phyloP scores from a whole-genome alignment of 2,329 filamentous ascomycete species.

The Fusarium metavorans region DNA sequence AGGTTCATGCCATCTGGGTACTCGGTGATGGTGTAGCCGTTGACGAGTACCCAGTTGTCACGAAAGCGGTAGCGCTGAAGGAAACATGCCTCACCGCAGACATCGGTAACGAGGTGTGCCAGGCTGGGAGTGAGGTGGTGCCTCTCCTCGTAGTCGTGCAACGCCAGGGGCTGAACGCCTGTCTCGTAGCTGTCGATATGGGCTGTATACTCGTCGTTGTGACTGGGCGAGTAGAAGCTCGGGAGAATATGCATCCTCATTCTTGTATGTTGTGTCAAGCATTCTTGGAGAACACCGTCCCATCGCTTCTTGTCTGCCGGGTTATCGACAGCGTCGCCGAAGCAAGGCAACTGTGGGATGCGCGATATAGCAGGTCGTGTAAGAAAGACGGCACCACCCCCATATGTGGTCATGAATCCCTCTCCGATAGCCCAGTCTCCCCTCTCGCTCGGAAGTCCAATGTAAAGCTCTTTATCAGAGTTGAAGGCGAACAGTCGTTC shows the following conservation, averaged over 20 bases:
- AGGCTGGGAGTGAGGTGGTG: constrained; percentile 55
- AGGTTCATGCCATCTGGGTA: constrained; percentile 54
- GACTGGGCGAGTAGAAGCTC: constrained; percentile 55
- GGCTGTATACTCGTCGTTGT: constrained; percentile 46
- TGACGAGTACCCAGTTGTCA: constrained; percentile 61
- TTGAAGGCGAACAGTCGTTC: constrained; percentile 52
- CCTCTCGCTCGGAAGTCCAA: constrained; percentile 59
- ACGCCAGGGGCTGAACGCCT: constrained; percentile 54
- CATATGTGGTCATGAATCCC: constrained; percentile 55
- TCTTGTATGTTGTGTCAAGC: constrained; percentile 51
- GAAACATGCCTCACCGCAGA: constrained; percentile 60
- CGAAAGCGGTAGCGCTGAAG: constrained; percentile 60
- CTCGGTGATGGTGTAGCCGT: constrained; percentile 59
- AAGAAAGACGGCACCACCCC: constrained; percentile 59
- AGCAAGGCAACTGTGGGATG: constrained; percentile 54
- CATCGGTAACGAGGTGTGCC: constrained; percentile 56
- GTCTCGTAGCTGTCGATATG: constrained; percentile 52
- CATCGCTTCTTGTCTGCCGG: constrained; percentile 48
- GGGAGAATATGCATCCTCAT: constrained; percentile 57
- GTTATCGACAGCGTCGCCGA: constrained; percentile 37
- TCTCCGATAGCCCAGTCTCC: constrained; percentile 56
- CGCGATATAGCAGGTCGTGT: constrained; percentile 50
- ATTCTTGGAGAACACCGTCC: constrained; percentile 57
- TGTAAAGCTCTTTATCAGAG: constrained; percentile 50
- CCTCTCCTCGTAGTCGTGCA: constrained; percentile 55